phyloP scores from a whole-genome alignment of 306 rosid genomes.

The Cicer cuneatum region DNA sequence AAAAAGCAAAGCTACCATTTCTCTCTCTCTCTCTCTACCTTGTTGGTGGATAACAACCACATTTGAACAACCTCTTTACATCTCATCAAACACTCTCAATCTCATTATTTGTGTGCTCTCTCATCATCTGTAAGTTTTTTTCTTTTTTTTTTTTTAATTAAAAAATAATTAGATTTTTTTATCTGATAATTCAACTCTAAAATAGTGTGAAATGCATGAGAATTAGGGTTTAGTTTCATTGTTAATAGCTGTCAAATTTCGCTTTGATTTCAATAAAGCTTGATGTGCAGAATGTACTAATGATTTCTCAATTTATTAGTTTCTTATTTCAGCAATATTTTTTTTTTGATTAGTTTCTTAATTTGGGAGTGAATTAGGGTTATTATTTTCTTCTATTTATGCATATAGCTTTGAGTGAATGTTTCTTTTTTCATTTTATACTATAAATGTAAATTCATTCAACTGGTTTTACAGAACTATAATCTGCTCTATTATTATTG shows the following conservation, averaged over 20 bases:
- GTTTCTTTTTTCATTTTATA: slow-evolving; percentile 15
- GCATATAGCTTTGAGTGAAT: slow-evolving; percentile 18
- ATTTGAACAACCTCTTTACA: slow-evolving; percentile 40
- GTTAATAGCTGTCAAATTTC: slow-evolving; percentile 16
- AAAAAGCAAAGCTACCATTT: slow-evolving; percentile 55
- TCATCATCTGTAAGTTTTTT: slow-evolving; percentile 71
- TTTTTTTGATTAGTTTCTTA: background rate
- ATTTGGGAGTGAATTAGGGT: background rate
- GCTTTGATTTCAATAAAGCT: slow-evolving; percentile 35
- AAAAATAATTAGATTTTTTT: slow-evolving; percentile 45
- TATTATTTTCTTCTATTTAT: slow-evolving; percentile 30
- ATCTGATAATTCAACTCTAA: background rate
- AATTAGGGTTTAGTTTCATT: slow-evolving; percentile 58
- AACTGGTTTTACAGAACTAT: background rate
- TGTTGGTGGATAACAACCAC: slow-evolving; percentile 46
- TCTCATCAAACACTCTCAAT: slow-evolving; percentile 66
- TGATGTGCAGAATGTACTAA: slow-evolving; percentile 14
- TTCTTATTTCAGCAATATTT: slow-evolving; percentile 10
- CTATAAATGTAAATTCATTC: background rate
- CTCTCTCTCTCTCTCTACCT: slow-evolving; percentile 22
- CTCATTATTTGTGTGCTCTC: slow-evolving; percentile 37
- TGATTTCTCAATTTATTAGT: slow-evolving; percentile 17
- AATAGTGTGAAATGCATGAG: background rate
- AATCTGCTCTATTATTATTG: slow-evolving; percentile 9
- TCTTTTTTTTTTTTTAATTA: slow-evolving; percentile 33